A percentile compares a stretch with the other conserved stretches of the same genome.
Evolutionary conservation across 768 basidiomycete genomes (phyloP).

Genomic region (Hemileccinum impolitum): DNA sequence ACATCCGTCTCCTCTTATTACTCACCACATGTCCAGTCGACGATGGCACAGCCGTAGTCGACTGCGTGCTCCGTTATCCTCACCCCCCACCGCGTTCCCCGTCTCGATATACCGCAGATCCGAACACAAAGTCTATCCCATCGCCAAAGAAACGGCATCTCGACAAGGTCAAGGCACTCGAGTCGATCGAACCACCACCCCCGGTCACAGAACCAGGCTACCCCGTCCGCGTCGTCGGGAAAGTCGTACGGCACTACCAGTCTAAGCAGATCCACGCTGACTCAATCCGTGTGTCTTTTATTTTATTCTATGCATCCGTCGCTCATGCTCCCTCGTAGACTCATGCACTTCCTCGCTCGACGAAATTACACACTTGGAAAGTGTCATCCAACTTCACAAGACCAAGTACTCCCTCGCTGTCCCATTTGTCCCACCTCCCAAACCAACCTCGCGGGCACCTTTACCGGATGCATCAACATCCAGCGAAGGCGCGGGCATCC

Average conservation of each 20-base stretch:
- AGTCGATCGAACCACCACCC: conserved; percentile 22
- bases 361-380: conserved; percentile 55
- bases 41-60: conserved; percentile 72
- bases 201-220: conserved; percentile 46
- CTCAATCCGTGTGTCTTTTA: conserved; percentile 44
- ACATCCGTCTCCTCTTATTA: background rate
- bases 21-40: conserved; percentile 48
- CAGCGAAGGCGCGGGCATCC: conserved; percentile 5
- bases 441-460: conserved; percentile 8
- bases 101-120: conserved; percentile 3
- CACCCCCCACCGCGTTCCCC: conserved; percentile 11
- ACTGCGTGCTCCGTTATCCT: conserved; percentile 51
- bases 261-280: conserved; percentile 47
- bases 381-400: conserved; percentile 51
- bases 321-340: conserved; percentile 28
- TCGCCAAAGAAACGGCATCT: conserved; percentile 16
- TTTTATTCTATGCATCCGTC: background rate
- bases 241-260: conserved; percentile 37
- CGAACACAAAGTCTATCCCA: conserved; percentile 2
- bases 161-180: conserved; percentile 2
- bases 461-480: background rate
- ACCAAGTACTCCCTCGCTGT: conserved; percentile 43
- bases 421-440: conserved; percentile 45
- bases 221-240: conserved; percentile 46
- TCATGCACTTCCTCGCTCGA: conserved; percentile 51